A percentile compares a stretch with the other conserved stretches of the same genome.
phyloP scores from a whole-genome alignment of 352 stramenopile species.

The Phytophthora sojae region DNA sequence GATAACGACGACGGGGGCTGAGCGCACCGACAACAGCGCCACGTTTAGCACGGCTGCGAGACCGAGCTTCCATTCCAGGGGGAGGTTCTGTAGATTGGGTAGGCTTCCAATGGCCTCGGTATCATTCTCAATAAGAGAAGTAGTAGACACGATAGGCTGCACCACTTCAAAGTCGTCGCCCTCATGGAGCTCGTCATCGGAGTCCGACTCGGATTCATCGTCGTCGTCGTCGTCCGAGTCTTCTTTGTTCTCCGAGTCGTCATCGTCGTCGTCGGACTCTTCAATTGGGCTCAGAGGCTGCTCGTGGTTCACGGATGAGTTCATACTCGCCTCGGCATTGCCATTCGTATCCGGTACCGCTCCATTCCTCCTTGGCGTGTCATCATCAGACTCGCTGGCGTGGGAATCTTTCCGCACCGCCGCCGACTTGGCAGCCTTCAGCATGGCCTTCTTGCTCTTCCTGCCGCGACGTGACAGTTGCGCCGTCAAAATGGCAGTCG shows the following conservation, averaged over 20 bases:
- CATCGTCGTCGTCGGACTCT: slow-evolving; percentile 52
- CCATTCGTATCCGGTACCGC: slow-evolving; percentile 11
- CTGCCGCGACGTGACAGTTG: slow-evolving; percentile 55
- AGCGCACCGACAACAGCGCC: slow-evolving; percentile 38
- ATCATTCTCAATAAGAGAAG: background rate
- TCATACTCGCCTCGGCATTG: slow-evolving; percentile 17
- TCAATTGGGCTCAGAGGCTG: slow-evolving; percentile 33
- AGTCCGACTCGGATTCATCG: slow-evolving; percentile 46
- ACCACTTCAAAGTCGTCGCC: slow-evolving; percentile 33
- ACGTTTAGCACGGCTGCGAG: slow-evolving; percentile 40
- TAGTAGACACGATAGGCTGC: slow-evolving; percentile 5
- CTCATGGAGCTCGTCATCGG: slow-evolving; percentile 39
- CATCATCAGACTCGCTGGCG: slow-evolving; percentile 29
- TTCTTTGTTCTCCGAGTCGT: slow-evolving; percentile 51
- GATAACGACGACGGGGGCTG: slow-evolving; percentile 29
- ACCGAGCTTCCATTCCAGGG: slow-evolving; percentile 47
- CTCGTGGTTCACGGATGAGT: slow-evolving; percentile 20
- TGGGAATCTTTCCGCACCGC: slow-evolving; percentile 29
- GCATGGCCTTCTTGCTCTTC: slow-evolving; percentile 40
- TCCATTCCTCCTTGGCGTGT: slow-evolving; percentile 2
- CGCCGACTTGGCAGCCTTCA: slow-evolving; percentile 34
- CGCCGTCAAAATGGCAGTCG: slow-evolving; percentile 65
- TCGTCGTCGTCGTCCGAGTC: slow-evolving; percentile 47
- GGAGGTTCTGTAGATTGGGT: slow-evolving; percentile 38
- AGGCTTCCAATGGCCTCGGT: slow-evolving; percentile 17